phyloP scores from a whole-genome alignment of 2,329 filamentous ascomycete genomes.

The Zasmidium citrigriseum region DNA sequence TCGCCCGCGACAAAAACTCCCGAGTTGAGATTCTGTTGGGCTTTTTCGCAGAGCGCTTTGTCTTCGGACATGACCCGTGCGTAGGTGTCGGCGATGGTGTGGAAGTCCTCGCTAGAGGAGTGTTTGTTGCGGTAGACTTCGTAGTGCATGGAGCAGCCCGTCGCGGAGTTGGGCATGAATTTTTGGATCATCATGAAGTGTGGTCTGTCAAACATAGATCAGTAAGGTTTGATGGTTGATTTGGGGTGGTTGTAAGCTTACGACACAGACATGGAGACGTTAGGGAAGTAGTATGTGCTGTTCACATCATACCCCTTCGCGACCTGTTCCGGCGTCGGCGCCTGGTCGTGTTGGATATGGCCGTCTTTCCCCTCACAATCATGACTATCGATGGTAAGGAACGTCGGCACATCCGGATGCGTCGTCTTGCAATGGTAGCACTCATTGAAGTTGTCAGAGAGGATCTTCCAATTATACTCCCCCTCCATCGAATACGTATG shows the following conservation, averaged over 20 bases:
- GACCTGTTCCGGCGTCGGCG: constrained; percentile 52
- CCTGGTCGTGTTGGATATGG: constrained; percentile 52
- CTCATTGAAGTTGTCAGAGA: constrained; percentile 67
- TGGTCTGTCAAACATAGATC: constrained; percentile 41
- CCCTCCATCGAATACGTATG: constrained; percentile 60
- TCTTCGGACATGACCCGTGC: constrained; percentile 66
- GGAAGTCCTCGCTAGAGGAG: constrained; percentile 60
- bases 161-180: constrained; percentile 58
- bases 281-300: constrained; percentile 54
- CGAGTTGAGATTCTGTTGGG: constrained; percentile 62
- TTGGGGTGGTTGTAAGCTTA: constrained; percentile 40
- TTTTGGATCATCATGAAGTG: constrained; percentile 66
- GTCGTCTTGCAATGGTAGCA: constrained; percentile 65
- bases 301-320: constrained; percentile 49
- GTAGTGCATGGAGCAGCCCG: constrained; percentile 59
- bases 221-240: constrained; percentile 4
- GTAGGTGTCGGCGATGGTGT: constrained; percentile 60
- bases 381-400: constrained; percentile 61
- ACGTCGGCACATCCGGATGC: constrained; percentile 58
- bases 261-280: constrained; percentile 54
- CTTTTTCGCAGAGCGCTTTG: constrained; percentile 61
- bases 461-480: constrained; percentile 62
- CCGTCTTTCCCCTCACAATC: constrained; percentile 51
- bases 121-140: constrained; percentile 65
- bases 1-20: constrained; percentile 65